Evolutionary conservation across 345 rosid genomes (phyloP).

Genomic region (Passiflora organensis): DNA sequence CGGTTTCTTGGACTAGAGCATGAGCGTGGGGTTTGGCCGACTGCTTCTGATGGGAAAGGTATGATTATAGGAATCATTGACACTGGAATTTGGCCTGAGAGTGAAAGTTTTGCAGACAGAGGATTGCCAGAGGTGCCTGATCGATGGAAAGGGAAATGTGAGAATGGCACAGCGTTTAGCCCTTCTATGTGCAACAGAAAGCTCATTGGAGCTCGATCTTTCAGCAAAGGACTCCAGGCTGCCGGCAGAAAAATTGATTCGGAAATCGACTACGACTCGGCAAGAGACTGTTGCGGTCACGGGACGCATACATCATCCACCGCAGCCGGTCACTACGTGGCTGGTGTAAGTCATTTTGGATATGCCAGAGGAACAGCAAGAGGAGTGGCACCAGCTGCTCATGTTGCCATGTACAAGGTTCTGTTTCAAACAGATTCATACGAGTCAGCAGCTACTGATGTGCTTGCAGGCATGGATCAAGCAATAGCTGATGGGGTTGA

Average conservation of each 20-base stretch:
- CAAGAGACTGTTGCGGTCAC: slow-evolving; percentile 11
- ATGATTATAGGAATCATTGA: slow-evolving; percentile 17
- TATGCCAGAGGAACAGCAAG: slow-evolving; percentile 26
- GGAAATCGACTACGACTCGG: slow-evolving; percentile 17
- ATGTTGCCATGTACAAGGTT: slow-evolving; percentile 25
- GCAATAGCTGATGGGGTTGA: slow-evolving; percentile 66
- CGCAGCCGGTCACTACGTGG: slow-evolving; percentile 18
- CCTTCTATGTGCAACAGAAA: slow-evolving; percentile 12
- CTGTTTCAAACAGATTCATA: slow-evolving; percentile 16
- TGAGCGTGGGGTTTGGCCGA: background rate
- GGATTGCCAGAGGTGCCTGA: slow-evolving; percentile 9
- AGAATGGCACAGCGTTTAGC: slow-evolving; percentile 11
- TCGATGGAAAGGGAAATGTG: slow-evolving; percentile 22
- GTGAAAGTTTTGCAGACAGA: slow-evolving; percentile 14
- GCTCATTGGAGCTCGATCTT: slow-evolving; percentile 21
- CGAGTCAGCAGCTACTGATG: slow-evolving; percentile 33
- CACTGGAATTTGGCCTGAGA: slow-evolving; percentile 22
- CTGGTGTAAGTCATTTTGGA: slow-evolving; percentile 17
- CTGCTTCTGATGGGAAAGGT: slow-evolving; percentile 12
- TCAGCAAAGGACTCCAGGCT: slow-evolving; percentile 20
- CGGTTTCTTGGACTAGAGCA: slow-evolving; percentile 36
- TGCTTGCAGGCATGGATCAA: slow-evolving; percentile 64
- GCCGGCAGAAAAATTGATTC: slow-evolving; percentile 19
- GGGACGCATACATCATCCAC: slow-evolving; percentile 23
- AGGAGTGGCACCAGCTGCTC: slow-evolving; percentile 22